Evolutionary conservation across 2,329 filamentous ascomycete species (phyloP).

Genomic region (Harringtonia lauricola): DNA sequence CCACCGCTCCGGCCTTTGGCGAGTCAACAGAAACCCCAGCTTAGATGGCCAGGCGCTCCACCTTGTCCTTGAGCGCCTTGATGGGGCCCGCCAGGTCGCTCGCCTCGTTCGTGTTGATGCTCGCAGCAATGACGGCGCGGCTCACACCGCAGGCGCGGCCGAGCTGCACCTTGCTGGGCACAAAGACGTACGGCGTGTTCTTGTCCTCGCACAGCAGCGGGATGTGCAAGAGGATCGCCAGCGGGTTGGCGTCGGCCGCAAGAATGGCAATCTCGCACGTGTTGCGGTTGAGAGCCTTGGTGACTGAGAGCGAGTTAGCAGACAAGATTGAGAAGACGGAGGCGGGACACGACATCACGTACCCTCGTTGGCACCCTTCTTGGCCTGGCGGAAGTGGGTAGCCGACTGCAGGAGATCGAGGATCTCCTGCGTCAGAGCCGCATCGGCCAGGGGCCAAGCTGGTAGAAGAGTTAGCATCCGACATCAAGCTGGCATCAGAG

Average conservation of each 20-base stretch:
- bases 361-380: slow-evolving; percentile 77
- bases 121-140: slow-evolving; percentile 74
- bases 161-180: slow-evolving; percentile 14
- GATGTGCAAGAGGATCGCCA: slow-evolving; percentile 81
- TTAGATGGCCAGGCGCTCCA: slow-evolving; percentile 92
- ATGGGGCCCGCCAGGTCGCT: slow-evolving; percentile 84
- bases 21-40: too few relatives aligned
- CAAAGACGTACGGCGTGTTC: slow-evolving; percentile 29
- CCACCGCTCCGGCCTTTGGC: too few relatives aligned
- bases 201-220: slow-evolving; percentile 82
- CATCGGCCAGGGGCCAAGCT: slow-evolving; percentile 17
- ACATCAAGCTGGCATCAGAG: neutral
- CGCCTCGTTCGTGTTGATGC: slow-evolving; percentile 86
- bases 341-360: neutral
- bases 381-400: slow-evolving; percentile 61
- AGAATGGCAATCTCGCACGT: slow-evolving; percentile 83
- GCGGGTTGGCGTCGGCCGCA: slow-evolving; percentile 75
- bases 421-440: slow-evolving; percentile 46
- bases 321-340: slow-evolving; percentile 8
- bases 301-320: slow-evolving; percentile 30
- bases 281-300: slow-evolving; percentile 85
- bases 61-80: slow-evolving; percentile 81
- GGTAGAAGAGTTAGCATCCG: neutral
- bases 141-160: slow-evolving; percentile 84
- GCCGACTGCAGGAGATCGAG: slow-evolving; percentile 71